Evolutionary conservation across 805 yeast genomes (phyloP).

Genomic region (Candida nonsorbophila): DNA sequence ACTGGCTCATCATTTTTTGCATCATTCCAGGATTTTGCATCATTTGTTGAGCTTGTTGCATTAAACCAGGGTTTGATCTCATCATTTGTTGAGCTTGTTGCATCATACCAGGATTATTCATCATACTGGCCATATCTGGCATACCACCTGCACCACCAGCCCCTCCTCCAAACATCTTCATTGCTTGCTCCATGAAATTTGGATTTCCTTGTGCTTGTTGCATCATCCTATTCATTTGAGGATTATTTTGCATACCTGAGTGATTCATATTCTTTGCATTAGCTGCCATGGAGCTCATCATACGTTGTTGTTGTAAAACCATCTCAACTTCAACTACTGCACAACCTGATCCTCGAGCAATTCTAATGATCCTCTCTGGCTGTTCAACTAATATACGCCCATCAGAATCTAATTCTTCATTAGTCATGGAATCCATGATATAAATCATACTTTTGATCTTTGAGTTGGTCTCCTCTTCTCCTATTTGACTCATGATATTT

Average conservation of each 20-base stretch:
- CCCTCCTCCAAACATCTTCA: conserved; percentile 57
- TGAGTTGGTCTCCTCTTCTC: conserved; percentile 87
- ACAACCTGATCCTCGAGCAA: conserved; percentile 93
- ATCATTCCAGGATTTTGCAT: conserved; percentile 62
- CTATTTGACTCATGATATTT: conserved; percentile 76
- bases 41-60: conserved; percentile 35
- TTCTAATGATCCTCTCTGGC: conserved; percentile 82
- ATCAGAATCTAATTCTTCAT: conserved; percentile 83
- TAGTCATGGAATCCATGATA: conserved; percentile 94
- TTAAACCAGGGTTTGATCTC: conserved; percentile 39
- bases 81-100: conserved; percentile 45
- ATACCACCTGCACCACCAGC: conserved; percentile 30
- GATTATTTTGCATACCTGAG: conserved; percentile 28
- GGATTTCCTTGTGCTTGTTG: conserved; percentile 50
- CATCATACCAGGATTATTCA: conserved; percentile 50
- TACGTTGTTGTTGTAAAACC: conserved; percentile 82
- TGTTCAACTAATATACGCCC: conserved; percentile 74
- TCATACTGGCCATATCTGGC: conserved; percentile 54
- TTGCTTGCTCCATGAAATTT: conserved; percentile 55
- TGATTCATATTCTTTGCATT: conserved; percentile 29
- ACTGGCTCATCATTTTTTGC: conserved; percentile 65
- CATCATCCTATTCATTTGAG: conserved; percentile 48
- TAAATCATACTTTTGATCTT: conserved; percentile 83
- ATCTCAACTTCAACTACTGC: conserved; percentile 89
- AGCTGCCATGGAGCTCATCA: conserved; percentile 91